Percentiles rank a stretch among this genome's conserved stretches.
Evolutionary conservation across 805 yeast species (phyloP).

Genomic region (Metschnikowia lochheadii): DNA sequence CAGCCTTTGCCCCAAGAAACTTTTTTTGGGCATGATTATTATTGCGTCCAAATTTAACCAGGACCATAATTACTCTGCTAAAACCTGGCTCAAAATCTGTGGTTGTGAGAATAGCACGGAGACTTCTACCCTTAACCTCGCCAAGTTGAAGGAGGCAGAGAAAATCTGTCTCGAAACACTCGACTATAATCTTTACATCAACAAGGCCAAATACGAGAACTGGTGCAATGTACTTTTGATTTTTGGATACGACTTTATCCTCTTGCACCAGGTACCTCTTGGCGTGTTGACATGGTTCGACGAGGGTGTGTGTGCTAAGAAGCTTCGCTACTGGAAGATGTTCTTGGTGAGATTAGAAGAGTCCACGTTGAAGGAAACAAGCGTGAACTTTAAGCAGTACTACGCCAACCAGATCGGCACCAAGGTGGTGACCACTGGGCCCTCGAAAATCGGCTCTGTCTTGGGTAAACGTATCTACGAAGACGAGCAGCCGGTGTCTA

Average conservation of each 20-base stretch:
- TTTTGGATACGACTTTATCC: constrained; percentile 42
- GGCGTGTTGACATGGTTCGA: constrained; percentile 18
- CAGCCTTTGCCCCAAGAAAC: constrained; percentile 55
- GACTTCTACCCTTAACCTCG: constrained; percentile 33
- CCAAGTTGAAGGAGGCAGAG: constrained; percentile 53
- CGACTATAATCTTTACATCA: constrained; percentile 55
- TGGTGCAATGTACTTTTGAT: constrained; percentile 43
- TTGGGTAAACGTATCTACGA: constrained; percentile 15
- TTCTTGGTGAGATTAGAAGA: constrained; percentile 16
- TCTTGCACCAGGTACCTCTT: constrained; percentile 27
- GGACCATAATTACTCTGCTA: constrained; percentile 65
- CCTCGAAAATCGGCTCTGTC: constrained; percentile 12
- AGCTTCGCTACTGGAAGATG: constrained; percentile 16
- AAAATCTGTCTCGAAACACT: constrained; percentile 47
- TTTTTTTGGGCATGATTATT: constrained; percentile 64
- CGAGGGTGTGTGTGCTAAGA: constrained; percentile 8
- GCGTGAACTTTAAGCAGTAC: constrained; percentile 17
- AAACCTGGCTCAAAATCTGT: constrained; percentile 71
- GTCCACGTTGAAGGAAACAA: constrained; percentile 10
- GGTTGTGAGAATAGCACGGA: constrained; percentile 40
- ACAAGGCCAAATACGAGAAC: constrained; percentile 43
- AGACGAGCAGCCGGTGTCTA: constrained; percentile 5
- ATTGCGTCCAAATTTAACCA: constrained; percentile 69
- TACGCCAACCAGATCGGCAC: constrained; percentile 19
- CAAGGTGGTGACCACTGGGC: constrained; percentile 14